Conservation (phyloP, 148 eudicot genomes). For the Vaccinium darrowii region DNA sequence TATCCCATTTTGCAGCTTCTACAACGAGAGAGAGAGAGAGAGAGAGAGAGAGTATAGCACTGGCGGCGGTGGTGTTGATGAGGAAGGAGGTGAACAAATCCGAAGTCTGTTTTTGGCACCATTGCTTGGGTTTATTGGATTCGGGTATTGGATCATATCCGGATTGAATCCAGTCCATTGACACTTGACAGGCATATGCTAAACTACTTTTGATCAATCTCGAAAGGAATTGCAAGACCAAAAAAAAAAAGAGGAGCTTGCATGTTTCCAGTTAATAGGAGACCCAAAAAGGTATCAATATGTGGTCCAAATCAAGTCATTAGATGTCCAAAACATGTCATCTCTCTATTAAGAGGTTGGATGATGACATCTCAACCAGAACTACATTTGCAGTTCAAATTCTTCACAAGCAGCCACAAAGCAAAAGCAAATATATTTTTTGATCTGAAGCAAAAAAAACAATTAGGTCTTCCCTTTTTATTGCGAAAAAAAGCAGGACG, state of each 20-base stretch:
- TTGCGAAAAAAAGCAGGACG: slow-evolving; percentile 15
- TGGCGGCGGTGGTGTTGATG: not conserved
- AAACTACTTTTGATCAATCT: not conserved
- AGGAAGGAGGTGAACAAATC: not conserved
- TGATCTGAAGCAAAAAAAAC: not conserved
- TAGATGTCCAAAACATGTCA: not conserved
- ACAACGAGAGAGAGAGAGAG: not conserved
- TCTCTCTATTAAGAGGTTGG: not conserved
- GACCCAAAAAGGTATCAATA: not conserved
- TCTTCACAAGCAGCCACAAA: slow-evolving; percentile 1
- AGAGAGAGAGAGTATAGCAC: not conserved
- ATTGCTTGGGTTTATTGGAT: no score
- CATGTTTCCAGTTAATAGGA: not conserved
- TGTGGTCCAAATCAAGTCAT: not conserved
- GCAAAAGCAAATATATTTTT: not conserved
- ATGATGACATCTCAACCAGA: slow-evolving; percentile 4
- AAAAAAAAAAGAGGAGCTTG: not conserved
- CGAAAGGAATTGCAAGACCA: not conserved
- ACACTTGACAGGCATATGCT: not conserved
- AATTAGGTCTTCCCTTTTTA: slow-evolving; percentile 15
- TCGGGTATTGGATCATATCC: no score
- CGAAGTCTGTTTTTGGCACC: not conserved
- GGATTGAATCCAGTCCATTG: no score
- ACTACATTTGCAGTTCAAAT: slow-evolving; percentile 5
- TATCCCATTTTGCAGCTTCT: not conserved